Base-by-base conservation (phyloP, 2,329 filamentous ascomycete genomes). In the Claviceps sorghi region DNA sequence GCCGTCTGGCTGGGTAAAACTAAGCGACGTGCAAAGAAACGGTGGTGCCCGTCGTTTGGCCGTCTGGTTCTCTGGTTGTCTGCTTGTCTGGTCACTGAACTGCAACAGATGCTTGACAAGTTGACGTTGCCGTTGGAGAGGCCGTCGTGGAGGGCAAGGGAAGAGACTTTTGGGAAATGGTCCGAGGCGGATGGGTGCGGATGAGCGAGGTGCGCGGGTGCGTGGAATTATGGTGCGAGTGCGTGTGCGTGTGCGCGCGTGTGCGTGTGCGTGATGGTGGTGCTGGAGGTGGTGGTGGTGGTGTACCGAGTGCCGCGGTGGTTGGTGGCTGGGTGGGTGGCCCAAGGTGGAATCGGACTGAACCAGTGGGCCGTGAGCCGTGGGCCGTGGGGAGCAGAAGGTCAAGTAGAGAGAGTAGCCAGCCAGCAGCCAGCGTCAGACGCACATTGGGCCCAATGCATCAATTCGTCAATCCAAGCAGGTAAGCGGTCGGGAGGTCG, bases 341-440 rank as follows among this genome's bases (percentile, higher is more conserved):
- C 34, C 50, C 43, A 38, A 51, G 44, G 44, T 43, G 48, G 42
- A 44, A 53, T 53, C 30, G 49, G 43, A 48, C 38, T 36, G 48
- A 49, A 41, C 10, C 50, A 38, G 36, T 38, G 11, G 32, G 11
- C 8, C 9, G 4, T 38, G 15, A 38, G 15, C 17, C n/a, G n/a
- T n/a, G 6, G 36, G 17, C 36, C 11, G 11, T 3, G 47, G 30
- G 4, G 21, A 34, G n/a, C 49, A 34, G 34, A 26, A 26, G 26
- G 26, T 5, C 3, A 5, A 26, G n/a, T n/a, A n/a, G n/a, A 26
- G 26, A 5, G 26, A 26, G 26, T 5, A 26, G 26, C 10, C 49
- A 34, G 34, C 34, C 34, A 15, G 34, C 34, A 36, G 34, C 38
- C 49, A 22, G 42, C 26, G 17, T 30, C 44, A 40, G 17, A 22